These are phyloP conservation scores for Dioscorea dumetorum DNA, from an alignment of 106 monocot genomes.

Conservation along the genomic window DNA sequence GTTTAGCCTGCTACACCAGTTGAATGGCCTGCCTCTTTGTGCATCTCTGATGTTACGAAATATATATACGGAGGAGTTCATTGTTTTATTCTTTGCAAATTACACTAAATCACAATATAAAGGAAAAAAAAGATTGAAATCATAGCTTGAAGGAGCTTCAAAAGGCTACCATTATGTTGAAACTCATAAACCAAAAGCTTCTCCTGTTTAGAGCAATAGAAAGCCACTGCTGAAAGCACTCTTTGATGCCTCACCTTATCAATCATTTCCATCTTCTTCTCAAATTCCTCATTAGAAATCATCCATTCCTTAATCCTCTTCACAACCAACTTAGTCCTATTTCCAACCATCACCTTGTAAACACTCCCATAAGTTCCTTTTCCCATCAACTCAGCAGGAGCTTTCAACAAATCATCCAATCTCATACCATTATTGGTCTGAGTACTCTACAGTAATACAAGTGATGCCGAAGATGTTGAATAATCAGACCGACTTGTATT, in stretches of 20 bases:
- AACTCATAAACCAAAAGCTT: constrained; percentile 55
- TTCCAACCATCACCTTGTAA: constrained; percentile 36
- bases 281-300: constrained; percentile 21
- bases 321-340: constrained; percentile 24
- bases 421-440: constrained; percentile 8
- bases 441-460: constrained; percentile 16
- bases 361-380: constrained; percentile 35
- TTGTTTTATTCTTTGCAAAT: not conserved
- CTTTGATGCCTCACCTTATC: constrained; percentile 18
- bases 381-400: constrained; percentile 50
- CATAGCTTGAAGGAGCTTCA: constrained; percentile 39
- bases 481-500: constrained; percentile 13
- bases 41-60: constrained; percentile 1
- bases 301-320: constrained; percentile 39
- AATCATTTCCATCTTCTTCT: constrained; percentile 31
- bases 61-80: not conserved
- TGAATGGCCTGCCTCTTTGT: constrained; percentile 4
- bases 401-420: constrained; percentile 43
- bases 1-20: constrained; percentile 29
- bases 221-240: constrained; percentile 31
- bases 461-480: constrained; percentile 17
- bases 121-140: not conserved
- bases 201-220: constrained; percentile 54
- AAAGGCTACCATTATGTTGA: constrained; percentile 47
- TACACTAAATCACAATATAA: not conserved